phyloP scores from a whole-genome alignment of 2,329 filamentous ascomycete genomes.

The Cephalotrichum gorgonifer region DNA sequence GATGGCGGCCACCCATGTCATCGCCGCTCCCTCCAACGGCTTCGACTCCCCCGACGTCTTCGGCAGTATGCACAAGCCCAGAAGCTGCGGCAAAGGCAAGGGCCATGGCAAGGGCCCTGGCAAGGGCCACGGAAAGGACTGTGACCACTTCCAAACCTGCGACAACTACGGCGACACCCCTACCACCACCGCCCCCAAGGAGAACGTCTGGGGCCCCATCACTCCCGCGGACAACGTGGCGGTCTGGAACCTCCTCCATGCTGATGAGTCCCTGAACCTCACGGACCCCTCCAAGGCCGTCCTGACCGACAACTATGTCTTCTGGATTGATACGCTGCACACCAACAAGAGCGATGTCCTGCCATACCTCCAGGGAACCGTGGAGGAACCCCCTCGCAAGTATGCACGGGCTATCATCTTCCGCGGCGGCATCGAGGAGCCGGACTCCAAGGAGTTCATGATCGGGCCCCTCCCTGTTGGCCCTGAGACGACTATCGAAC shows the following conservation, averaged over 20 bases:
- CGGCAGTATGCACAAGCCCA: no score
- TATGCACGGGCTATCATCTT: constrained; percentile 37
- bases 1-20: no score
- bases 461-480: constrained; percentile 36
- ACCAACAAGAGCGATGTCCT: constrained; percentile 36
- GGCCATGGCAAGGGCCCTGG: no score
- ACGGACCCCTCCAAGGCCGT: constrained; percentile 24
- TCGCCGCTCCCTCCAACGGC: not conserved
- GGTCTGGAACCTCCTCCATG: constrained; percentile 31
- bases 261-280: constrained; percentile 29
- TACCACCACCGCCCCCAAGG: constrained; percentile 22
- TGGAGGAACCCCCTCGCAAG: constrained; percentile 19
- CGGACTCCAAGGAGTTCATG: constrained; percentile 36
- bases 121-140: no score
- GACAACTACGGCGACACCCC: constrained; percentile 7
- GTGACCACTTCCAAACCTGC: no score
- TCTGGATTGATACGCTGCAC: constrained; percentile 34
- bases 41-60: not conserved
- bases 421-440: constrained; percentile 27
- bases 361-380: constrained; percentile 29
- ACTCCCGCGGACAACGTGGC: constrained; percentile 28
- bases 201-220: constrained; percentile 30
- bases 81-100: no score
- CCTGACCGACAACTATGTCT: constrained; percentile 33
- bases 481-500: constrained; percentile 22